A percentile compares a stretch with the other conserved stretches of the same genome.
Conservation (phyloP, 140 eudicot species). For the Anethum foeniculum region DNA sequence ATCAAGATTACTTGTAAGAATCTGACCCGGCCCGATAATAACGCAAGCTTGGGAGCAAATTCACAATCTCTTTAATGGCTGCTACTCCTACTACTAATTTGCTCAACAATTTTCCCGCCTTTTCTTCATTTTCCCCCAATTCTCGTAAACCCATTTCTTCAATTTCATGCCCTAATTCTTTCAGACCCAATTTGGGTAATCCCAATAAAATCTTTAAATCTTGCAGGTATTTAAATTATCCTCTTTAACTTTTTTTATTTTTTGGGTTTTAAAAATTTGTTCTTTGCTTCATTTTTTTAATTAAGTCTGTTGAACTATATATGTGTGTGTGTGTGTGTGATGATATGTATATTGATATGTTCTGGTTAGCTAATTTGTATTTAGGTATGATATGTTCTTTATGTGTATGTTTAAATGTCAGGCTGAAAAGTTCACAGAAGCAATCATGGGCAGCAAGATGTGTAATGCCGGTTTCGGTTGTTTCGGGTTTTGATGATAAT, state of each 20-base stretch:
- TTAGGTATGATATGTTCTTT: background rate
- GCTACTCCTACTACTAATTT: background rate
- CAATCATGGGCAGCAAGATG: slow-evolving; percentile 5
- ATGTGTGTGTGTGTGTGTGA: background rate
- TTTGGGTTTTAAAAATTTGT: background rate
- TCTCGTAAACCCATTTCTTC: slow-evolving; percentile 9
- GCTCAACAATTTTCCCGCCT: slow-evolving; percentile 1
- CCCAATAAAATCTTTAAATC: slow-evolving; percentile 3
- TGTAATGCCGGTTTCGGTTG: slow-evolving; percentile 12
- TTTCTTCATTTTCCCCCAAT: slow-evolving; percentile 2
- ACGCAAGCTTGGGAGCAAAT: background rate
- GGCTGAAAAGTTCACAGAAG: slow-evolving; percentile 23
- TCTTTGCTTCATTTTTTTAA: background rate
- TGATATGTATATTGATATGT: background rate
- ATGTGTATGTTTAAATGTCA: slow-evolving; percentile 12
- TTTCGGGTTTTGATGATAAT: slow-evolving; percentile 28
- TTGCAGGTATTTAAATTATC: slow-evolving; percentile 10
- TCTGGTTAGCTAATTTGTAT: background rate
- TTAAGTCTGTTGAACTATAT: background rate
- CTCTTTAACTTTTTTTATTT: background rate
- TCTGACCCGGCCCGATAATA: background rate
- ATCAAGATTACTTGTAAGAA: background rate
- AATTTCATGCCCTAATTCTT: slow-evolving; percentile 13
- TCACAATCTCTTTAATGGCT: background rate
- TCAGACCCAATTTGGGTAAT: slow-evolving; percentile 20